Base-by-base conservation (phyloP, 352 stramenopile species). In the Pythium pectinolyticum region DNA sequence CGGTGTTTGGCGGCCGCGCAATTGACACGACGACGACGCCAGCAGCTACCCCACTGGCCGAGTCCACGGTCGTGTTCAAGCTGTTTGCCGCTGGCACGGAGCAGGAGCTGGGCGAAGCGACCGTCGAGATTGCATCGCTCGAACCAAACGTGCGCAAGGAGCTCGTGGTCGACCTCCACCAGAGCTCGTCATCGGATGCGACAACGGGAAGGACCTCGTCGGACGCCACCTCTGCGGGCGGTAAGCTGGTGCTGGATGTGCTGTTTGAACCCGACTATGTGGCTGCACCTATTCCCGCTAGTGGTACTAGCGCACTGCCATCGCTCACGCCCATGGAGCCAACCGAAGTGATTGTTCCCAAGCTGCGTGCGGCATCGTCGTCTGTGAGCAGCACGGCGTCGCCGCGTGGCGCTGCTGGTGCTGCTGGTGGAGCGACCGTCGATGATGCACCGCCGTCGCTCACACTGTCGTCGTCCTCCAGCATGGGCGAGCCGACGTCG, bases 31-130 rank as follows among this genome's bases (percentile, higher is more conserved):
- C n/a, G n/a, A n/a, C n/a, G n/a, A n/a, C n/a, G n/a, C n/a, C n/a
- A n/a, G n/a, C n/a, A n/a, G n/a, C n/a, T n/a, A 77, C 82, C 50
- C 62, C 74, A 40, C 70, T 89, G 28, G 80, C 74, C 31, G 72
- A 80, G 34, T 43, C n/a, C n/a, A n/a, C 22, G 19, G 67, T 86
- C 1, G 31, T 19, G 25, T 84, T 91, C 63, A 77, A 77, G 47
- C 67, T 91, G 28, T 84, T 78, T n/a, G 73, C 70, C 31, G 63
- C 82, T 37, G 84, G 74, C 5, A 58, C 74, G 20, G 77, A 81
- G 57, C 64, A 79, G 37, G 56, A 79, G 5, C 55, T 89, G 17
- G 80, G 82, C 24, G 70, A 74, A 22, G 61, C 67, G 9, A n/a
- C 31, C 19, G 50, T 91, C 34, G 37, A 57, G 24, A 67, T 89